These are phyloP conservation scores for Lobosporangium transversale DNA, from an alignment of 192 early-diverging fungal species.

Conservation along the genomic window DNA sequence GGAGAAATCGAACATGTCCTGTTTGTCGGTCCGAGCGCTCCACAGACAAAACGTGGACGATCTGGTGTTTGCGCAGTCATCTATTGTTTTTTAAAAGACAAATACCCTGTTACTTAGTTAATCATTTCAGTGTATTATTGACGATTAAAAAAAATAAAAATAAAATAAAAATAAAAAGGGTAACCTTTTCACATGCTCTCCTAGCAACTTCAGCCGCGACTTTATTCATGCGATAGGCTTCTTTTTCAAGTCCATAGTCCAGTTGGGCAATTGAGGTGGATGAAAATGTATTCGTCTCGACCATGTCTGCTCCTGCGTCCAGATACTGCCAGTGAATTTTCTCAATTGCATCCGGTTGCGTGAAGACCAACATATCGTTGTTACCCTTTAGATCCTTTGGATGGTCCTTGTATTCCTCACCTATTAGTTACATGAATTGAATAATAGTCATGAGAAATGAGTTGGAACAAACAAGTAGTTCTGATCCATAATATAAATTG, in stretches of 20 bases:
- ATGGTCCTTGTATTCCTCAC: slow-evolving; percentile 85
- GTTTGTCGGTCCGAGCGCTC: slow-evolving; percentile 93
- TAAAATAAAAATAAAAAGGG: too few relatives aligned
- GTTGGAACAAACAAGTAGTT: too few relatives aligned
- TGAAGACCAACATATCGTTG: slow-evolving; percentile 94
- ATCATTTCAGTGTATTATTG: too few relatives aligned
- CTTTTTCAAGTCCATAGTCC: slow-evolving; percentile 87
- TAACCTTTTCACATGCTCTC: slow-evolving; percentile 83
- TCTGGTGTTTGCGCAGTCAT: slow-evolving; percentile 77
- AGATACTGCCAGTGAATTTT: slow-evolving; percentile 92
- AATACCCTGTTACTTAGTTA: too few relatives aligned
- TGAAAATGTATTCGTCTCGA: slow-evolving; percentile 98
- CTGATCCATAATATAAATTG: too few relatives aligned
- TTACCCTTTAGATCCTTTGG: slow-evolving; percentile 92
- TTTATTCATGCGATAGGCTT: slow-evolving; percentile 94
- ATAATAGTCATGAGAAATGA: too few relatives aligned
- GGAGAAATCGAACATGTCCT: slow-evolving; percentile 96
- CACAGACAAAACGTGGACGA: slow-evolving; percentile 91
- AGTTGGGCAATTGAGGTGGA: slow-evolving; percentile 91
- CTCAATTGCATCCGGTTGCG: slow-evolving; percentile 89
- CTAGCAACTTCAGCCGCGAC: slow-evolving; percentile 87
- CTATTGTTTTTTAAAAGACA: slow-evolving; percentile 4
- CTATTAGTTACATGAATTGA: too few relatives aligned
- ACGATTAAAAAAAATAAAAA: too few relatives aligned
- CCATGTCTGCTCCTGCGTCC: slow-evolving; percentile 90